These are phyloP conservation scores for Aspergillus arachidicola DNA, from an alignment of 2,329 filamentous ascomycete species.

Conservation along the genomic window DNA sequence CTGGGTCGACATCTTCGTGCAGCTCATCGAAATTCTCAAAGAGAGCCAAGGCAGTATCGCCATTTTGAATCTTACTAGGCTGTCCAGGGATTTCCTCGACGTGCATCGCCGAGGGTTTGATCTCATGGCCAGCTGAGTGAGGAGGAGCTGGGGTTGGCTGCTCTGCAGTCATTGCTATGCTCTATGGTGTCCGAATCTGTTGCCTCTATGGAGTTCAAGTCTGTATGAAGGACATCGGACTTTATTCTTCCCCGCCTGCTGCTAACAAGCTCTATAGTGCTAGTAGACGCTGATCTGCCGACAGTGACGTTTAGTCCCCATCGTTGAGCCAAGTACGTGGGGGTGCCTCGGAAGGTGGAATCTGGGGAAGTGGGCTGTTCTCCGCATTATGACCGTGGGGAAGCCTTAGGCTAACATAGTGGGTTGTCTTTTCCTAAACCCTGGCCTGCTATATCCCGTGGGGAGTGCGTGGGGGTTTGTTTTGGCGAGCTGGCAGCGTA, in stretches of 20 bases:
- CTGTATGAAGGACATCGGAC: background rate
- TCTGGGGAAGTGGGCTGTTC: slow-evolving; percentile 7
- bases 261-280: background rate
- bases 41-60: slow-evolving; percentile 55
- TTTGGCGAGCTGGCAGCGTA: too few species aligned
- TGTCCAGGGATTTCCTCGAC: slow-evolving; percentile 10
- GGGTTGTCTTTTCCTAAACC: background rate
- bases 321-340: slow-evolving; percentile 4
- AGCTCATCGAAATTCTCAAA: slow-evolving; percentile 52
- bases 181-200: background rate
- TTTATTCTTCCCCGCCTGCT: background rate
- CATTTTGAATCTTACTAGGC: slow-evolving; percentile 36
- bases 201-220: background rate
- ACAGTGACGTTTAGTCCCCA: background rate
- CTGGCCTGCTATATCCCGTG: background rate
- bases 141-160: background rate
- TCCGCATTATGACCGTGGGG: slow-evolving; percentile 1
- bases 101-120: slow-evolving; percentile 5
- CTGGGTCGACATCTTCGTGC: slow-evolving; percentile 49
- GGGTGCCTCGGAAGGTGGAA: background rate
- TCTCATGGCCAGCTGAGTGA: background rate
- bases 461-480: background rate
- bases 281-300: background rate
- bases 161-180: background rate
- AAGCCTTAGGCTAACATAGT: background rate